Evolutionary conservation across 768 basidiomycete genomes (phyloP).

Genomic region (Russula brevipes): DNA sequence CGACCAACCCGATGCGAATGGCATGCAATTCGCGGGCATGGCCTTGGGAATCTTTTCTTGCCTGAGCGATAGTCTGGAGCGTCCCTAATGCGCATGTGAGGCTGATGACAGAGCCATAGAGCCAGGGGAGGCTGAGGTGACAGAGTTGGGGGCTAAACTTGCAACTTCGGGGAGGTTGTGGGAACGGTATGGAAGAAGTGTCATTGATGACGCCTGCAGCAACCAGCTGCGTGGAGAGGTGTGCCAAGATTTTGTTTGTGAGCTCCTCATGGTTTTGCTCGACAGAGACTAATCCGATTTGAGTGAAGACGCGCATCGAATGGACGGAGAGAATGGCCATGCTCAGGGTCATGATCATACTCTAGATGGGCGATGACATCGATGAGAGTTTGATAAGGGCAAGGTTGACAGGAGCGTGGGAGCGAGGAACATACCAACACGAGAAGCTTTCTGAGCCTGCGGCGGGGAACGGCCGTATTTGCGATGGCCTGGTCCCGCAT

Average conservation of each 20-base stretch:
- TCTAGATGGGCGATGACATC: background rate
- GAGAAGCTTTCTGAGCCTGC: conserved; percentile 18
- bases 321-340: conserved; percentile 21
- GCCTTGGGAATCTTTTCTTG: conserved; percentile 13
- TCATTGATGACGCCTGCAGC: conserved; percentile 14
- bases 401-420: background rate
- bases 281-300: conserved; percentile 9
- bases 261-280: conserved; percentile 6
- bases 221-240: conserved; percentile 8
- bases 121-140: conserved; percentile 22
- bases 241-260: conserved; percentile 9
- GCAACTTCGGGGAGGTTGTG: conserved; percentile 15
- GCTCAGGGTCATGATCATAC: conserved; percentile 19
- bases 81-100: conserved; percentile 15
- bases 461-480: conserved; percentile 12
- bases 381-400: conserved; percentile 1
- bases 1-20: conserved; percentile 8
- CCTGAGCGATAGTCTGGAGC: conserved; percentile 8
- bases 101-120: conserved; percentile 16
- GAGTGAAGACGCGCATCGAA: conserved; percentile 14
- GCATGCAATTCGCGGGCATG: conserved; percentile 11
- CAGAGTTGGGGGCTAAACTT: conserved; percentile 9
- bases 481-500: conserved; percentile 3
- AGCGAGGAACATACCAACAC: conserved; percentile 11
- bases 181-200: conserved; percentile 1